Conservation (phyloP, 176 grass and related monocot genomes). For the Lolium rigidum region DNA sequence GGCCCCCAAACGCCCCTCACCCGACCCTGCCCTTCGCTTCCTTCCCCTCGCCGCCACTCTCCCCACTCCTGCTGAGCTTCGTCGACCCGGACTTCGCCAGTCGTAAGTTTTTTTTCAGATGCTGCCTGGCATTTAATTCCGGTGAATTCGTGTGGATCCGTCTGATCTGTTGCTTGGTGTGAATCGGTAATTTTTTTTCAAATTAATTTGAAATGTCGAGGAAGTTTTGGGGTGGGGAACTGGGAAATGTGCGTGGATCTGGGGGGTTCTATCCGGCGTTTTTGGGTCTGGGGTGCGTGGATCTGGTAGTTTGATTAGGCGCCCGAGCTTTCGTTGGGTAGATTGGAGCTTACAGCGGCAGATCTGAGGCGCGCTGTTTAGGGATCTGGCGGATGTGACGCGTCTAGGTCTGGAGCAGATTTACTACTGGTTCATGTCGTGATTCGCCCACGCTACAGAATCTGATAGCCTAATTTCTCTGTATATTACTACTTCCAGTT, state of each 20-base stretch:
- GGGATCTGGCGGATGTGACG: background rate
- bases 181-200: background rate
- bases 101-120: background rate
- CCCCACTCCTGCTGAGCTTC: background rate
- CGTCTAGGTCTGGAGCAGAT: background rate
- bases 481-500: background rate
- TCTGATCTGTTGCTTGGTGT: background rate
- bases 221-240: background rate
- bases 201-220: background rate
- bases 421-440: background rate
- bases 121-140: too few relatives aligned
- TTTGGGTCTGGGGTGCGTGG: background rate
- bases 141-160: background rate
- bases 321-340: background rate
- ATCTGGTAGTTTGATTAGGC: background rate
- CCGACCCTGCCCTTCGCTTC: background rate
- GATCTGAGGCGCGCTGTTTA: background rate
- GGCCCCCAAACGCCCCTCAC: background rate
- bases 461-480: background rate
- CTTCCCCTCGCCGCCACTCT: slow-evolving; percentile 20
- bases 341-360: background rate
- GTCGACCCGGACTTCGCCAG: background rate
- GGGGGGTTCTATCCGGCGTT: background rate
- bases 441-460: background rate
- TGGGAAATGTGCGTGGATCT: slow-evolving; percentile 7